These are phyloP conservation scores for Myriosclerotinia scirpicola DNA, from an alignment of 2,329 filamentous ascomycete species.

Conservation along the genomic window DNA sequence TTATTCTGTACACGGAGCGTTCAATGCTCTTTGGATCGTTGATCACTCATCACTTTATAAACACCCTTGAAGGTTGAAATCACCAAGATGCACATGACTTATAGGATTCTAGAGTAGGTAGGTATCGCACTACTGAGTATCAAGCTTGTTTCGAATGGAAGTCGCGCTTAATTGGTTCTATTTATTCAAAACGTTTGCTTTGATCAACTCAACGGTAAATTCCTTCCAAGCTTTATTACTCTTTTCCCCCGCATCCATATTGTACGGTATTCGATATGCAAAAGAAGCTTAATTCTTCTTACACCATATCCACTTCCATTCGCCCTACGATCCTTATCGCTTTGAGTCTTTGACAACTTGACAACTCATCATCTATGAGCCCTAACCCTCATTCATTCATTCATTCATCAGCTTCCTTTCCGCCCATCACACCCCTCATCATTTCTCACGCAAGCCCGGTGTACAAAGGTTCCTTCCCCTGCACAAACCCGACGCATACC, in stretches of 20 bases:
- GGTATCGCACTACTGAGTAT: too few relatives aligned
- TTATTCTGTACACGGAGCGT: conserved; percentile 1
- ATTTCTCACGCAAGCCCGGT: conserved; percentile 4
- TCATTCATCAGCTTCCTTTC: not conserved
- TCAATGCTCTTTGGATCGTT: conserved; percentile 8
- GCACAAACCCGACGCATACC: conserved; percentile 17
- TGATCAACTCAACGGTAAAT: not conserved
- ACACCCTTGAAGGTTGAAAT: too few relatives aligned
- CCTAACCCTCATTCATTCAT: not conserved
- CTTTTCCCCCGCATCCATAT: not conserved
- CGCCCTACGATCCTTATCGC: not conserved
- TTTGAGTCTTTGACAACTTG: conserved; percentile 2
- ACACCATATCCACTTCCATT: not conserved
- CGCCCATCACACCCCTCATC: not conserved
- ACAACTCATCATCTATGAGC: conserved; percentile 1
- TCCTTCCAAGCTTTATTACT: not conserved
- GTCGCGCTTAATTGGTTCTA: too few relatives aligned
- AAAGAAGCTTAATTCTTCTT: not conserved
- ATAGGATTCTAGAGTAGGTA: not conserved
- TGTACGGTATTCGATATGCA: conserved; percentile 1
- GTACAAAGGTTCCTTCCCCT: conserved; percentile 2
- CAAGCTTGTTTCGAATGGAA: not conserved
- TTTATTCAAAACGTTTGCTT: not conserved
- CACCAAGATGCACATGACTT: not conserved
- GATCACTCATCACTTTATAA: too few relatives aligned